Evolutionary conservation across 2,329 filamentous ascomycete species (phyloP).

Genomic region (Neodidymelliopsis sp.): DNA sequence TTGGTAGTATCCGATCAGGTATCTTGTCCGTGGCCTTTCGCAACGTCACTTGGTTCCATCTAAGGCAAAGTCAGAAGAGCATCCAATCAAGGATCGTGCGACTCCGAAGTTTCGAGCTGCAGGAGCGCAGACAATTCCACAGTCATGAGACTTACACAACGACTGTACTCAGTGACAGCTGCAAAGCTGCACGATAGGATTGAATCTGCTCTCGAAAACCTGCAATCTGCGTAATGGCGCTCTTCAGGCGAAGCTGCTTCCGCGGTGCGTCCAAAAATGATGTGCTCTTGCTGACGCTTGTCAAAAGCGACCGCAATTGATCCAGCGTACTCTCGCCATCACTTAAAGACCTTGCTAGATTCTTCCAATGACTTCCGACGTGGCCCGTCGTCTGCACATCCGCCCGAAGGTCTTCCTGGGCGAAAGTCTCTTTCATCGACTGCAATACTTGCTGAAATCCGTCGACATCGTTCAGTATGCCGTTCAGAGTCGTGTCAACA

Average conservation of each 20-base stretch:
- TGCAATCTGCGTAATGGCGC: conserved; percentile 26
- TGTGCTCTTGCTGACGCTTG: conserved; percentile 27
- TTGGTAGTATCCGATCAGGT: conserved; percentile 29
- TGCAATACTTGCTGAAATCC: conserved; percentile 28
- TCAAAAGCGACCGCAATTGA: conserved; percentile 23
- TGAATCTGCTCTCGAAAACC: conserved; percentile 30
- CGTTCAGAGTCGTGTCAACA: conserved; percentile 30
- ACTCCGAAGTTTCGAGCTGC: too few species aligned
- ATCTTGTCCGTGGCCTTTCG: conserved; percentile 29
- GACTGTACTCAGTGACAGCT: conserved; percentile 32
- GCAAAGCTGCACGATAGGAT: conserved; percentile 30
- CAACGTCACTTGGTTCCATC: conserved; percentile 34
- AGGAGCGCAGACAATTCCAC: neutral
- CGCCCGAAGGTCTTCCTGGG: conserved; percentile 26
- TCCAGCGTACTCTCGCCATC: conserved; percentile 28
- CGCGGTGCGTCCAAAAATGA: conserved; percentile 27
- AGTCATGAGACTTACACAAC: conserved; percentile 28
- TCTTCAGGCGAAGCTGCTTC: conserved; percentile 29
- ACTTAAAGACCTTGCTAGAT: conserved; percentile 29
- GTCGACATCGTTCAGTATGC: conserved; percentile 30
- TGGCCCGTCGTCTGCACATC: conserved; percentile 28
- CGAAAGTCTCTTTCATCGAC: conserved; percentile 35
- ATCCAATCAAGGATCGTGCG: neutral
- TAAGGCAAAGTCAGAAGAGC: conserved; percentile 3
- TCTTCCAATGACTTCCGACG: conserved; percentile 33